These are phyloP conservation scores for Endoconidiophora laricicola DNA, from an alignment of 2,329 filamentous ascomycete genomes.

Conservation along the genomic window DNA sequence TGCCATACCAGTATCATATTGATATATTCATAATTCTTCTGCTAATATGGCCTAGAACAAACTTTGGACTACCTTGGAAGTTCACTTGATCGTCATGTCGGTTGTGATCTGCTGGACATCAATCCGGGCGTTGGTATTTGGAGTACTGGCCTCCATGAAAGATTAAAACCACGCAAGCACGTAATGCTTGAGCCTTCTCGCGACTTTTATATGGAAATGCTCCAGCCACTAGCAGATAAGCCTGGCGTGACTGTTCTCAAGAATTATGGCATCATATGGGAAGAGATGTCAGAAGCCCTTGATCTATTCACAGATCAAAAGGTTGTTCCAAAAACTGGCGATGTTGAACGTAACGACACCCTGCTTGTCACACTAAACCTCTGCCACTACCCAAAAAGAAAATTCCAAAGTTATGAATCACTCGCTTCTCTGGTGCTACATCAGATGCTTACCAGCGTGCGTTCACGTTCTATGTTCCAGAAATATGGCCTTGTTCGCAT, in stretches of 20 bases:
- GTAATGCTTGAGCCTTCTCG: conserved; percentile 61
- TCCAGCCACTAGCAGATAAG: conserved; percentile 38
- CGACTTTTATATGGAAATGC: conserved; percentile 39
- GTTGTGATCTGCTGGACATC: conserved; percentile 75
- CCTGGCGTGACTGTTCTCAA: conserved; percentile 34
- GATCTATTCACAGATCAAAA: conserved; percentile 37
- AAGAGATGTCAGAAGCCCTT: conserved; percentile 39
- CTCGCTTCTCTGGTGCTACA: conserved; percentile 40
- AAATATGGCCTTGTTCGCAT: conserved; percentile 64
- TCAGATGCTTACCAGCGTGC: conserved; percentile 44
- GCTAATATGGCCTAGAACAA: conserved; percentile 35
- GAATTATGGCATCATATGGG: conserved; percentile 42
- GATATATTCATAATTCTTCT: no score
- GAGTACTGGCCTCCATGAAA: conserved; percentile 59
- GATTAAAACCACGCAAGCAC: conserved; percentile 64
- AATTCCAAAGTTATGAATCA: conserved; percentile 36
- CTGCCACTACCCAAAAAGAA: conserved; percentile 32
- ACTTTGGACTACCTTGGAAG: conserved; percentile 51
- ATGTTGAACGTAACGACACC: conserved; percentile 46
- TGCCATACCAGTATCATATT: no score
- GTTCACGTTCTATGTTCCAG: conserved; percentile 46
- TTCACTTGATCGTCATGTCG: conserved; percentile 50
- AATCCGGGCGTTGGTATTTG: conserved; percentile 68
- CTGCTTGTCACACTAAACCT: conserved; percentile 60
- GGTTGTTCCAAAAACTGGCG: conserved; percentile 22